phyloP scores from a whole-genome alignment of 1,139 yeast genomes.

The Starmera stellimalicola region DNA sequence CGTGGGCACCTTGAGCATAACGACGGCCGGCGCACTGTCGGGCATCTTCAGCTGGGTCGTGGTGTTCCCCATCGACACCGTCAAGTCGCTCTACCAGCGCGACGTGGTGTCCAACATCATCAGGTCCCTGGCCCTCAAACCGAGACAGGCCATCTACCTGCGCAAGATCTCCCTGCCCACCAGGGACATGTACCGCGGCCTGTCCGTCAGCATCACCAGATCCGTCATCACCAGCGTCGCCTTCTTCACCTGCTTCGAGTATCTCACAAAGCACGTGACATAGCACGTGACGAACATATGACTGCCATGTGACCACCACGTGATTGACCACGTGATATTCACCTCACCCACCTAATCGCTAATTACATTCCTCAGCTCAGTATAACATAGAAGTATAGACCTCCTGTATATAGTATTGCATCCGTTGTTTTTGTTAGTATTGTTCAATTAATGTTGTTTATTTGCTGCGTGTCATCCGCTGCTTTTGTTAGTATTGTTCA shows the following conservation, averaged over 20 bases:
- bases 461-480: no score
- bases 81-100: slow-evolving; percentile 65
- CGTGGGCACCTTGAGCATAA: slow-evolving; percentile 30
- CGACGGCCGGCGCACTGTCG: slow-evolving; percentile 71
- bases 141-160: slow-evolving; percentile 26
- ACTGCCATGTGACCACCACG: no score
- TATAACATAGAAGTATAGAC: no score
- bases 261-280: slow-evolving; percentile 43
- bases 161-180: slow-evolving; percentile 29
- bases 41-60: slow-evolving; percentile 68
- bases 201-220: slow-evolving; percentile 64
- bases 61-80: slow-evolving; percentile 74
- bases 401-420: not conserved
- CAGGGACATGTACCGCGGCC: slow-evolving; percentile 58
- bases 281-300: no score
- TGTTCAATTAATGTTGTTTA: no score
- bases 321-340: no score
- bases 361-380: no score
- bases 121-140: slow-evolving; percentile 28
- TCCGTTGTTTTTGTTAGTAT: not conserved
- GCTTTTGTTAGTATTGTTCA: not conserved
- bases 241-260: slow-evolving; percentile 67
- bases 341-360: no score
- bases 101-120: slow-evolving; percentile 64
- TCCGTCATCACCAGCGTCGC: slow-evolving; percentile 68